Conservation (phyloP, 1,284 basidiomycete species). For the Cutaneotrichosporon spelunceum region DNA sequence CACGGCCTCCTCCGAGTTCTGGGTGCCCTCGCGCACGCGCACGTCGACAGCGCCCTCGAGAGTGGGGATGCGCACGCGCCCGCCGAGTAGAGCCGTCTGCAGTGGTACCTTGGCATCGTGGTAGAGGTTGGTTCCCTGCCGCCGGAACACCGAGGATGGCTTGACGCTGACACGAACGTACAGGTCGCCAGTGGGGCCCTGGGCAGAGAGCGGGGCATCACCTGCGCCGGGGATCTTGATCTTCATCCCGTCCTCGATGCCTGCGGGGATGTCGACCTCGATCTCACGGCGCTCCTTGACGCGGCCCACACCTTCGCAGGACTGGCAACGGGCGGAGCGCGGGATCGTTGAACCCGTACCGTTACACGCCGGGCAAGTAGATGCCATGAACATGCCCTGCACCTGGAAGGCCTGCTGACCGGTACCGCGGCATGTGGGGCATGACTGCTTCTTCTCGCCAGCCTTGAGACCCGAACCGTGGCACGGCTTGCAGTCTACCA, state of each 20-base stretch:
- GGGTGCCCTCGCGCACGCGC: slow-evolving; percentile 86
- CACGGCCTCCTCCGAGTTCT: slow-evolving; percentile 95
- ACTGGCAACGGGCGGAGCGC: slow-evolving; percentile 70
- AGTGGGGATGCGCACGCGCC: slow-evolving; percentile 87
- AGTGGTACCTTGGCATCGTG: slow-evolving; percentile 88
- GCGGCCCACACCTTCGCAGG: slow-evolving; percentile 83
- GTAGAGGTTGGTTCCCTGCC: slow-evolving; percentile 90
- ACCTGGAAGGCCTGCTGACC: slow-evolving; percentile 89
- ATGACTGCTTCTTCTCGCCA: slow-evolving; percentile 79
- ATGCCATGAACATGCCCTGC: slow-evolving; percentile 97
- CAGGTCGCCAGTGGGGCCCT: slow-evolving; percentile 77
- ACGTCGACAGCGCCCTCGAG: slow-evolving; percentile 95
- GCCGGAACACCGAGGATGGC: slow-evolving; percentile 76
- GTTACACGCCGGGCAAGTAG: slow-evolving; percentile 78
- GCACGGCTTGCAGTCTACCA: slow-evolving; percentile 81
- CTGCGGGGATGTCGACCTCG: slow-evolving; percentile 80
- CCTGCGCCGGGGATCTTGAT: slow-evolving; percentile 80
- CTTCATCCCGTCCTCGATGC: slow-evolving; percentile 96
- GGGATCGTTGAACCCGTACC: slow-evolving; percentile 83
- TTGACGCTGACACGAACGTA: slow-evolving; percentile 82
- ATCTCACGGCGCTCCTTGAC: slow-evolving; percentile 76
- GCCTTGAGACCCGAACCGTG: slow-evolving; percentile 80
- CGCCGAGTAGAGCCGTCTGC: slow-evolving; percentile 87
- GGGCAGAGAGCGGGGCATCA: slow-evolving; percentile 76
- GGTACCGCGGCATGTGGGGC: slow-evolving; percentile 76